phyloP scores from a whole-genome alignment of 2,329 filamentous ascomycete genomes.

The Paracamarosporium sp. region DNA sequence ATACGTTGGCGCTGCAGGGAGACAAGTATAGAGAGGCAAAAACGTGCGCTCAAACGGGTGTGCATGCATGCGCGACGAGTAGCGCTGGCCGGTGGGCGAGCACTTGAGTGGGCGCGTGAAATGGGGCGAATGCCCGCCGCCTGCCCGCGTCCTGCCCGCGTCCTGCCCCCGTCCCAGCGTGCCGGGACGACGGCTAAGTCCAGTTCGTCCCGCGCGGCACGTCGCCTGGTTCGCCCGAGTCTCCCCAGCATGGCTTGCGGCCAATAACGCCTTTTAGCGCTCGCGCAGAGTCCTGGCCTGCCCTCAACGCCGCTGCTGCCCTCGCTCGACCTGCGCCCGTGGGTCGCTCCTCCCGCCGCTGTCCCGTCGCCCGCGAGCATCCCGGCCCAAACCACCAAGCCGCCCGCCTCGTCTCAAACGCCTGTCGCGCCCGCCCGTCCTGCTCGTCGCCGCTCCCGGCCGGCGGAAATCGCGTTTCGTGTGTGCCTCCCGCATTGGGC shows the following conservation, averaged over 20 bases:
- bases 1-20: not conserved
- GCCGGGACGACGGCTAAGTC: not conserved
- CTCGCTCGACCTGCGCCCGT: too few relatives aligned
- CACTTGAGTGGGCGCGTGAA: too few relatives aligned
- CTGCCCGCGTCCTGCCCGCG: too few relatives aligned
- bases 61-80: not conserved
- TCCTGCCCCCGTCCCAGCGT: not conserved
- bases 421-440: not conserved
- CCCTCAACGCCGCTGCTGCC: not conserved
- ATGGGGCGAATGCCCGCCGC: too few relatives aligned
- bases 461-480: not conserved
- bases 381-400: too few relatives aligned
- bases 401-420: not conserved
- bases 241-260: too few relatives aligned
- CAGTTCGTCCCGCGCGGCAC: not conserved
- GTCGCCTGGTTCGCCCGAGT: too few relatives aligned
- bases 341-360: not conserved
- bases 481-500: not conserved
- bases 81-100: too few relatives aligned
- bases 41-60: not conserved
- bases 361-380: too few relatives aligned
- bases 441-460: not conserved
- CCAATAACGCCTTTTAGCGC: not conserved
- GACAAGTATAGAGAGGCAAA: constrained; percentile 3
- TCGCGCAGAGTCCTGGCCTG: too few relatives aligned